Evolutionary conservation across 2,329 filamentous ascomycete species (phyloP), one percentile per base, ranked within the genome.

Genomic region (Neophaeococcomyces aloes): DNA sequence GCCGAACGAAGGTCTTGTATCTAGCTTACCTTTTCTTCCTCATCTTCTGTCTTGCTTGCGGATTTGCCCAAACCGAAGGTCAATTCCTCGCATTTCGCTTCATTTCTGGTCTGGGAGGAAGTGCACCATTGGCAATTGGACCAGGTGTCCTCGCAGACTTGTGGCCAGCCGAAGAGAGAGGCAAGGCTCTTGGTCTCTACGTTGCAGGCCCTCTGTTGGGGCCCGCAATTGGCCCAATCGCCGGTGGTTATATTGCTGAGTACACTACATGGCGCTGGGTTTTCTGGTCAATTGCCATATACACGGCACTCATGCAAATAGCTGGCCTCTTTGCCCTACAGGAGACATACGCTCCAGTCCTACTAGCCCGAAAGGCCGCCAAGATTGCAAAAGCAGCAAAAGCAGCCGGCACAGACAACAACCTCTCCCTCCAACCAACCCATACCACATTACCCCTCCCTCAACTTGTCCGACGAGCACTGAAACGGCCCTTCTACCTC

Each of bases 101-200:
- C 35, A 84, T 93, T 47, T 84, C 86, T 49, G 86, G 85, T 35
- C 85, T 91, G 45, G 83, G 83, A 5, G 89, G 89, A 59, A 86
- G 81, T 8, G 85, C 85, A 0, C 85, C 86, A 2, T 89, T 91
- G 81, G 88, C 84, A 0, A 71, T 91, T 1, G 85, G 88, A 7
- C 86, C 85, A 34, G 86, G 86, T 7, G 89, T 83, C 1, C 65
- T 93, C 4, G 82, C 85, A 8, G 86, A 93, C 65, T 62, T 91
- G 13, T 93, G 85, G 85, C 78, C 66, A 46, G 85, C 79, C 39
- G 85, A 91, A 59, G 85, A 93, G 63, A 75, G 86, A 42, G 86
- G 85, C 56, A 81, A 89, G 1, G 83, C 86, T 14, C 91, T 93
- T 85, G 85, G 85, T 2, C 81, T 83, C 13, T 93, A 91, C 61